A percentile compares a stretch with the other conserved stretches of the same genome.
These are phyloP conservation scores for Sugiyamaella marilandica DNA, from an alignment of 805 yeast genomes.

Conservation along the genomic window DNA sequence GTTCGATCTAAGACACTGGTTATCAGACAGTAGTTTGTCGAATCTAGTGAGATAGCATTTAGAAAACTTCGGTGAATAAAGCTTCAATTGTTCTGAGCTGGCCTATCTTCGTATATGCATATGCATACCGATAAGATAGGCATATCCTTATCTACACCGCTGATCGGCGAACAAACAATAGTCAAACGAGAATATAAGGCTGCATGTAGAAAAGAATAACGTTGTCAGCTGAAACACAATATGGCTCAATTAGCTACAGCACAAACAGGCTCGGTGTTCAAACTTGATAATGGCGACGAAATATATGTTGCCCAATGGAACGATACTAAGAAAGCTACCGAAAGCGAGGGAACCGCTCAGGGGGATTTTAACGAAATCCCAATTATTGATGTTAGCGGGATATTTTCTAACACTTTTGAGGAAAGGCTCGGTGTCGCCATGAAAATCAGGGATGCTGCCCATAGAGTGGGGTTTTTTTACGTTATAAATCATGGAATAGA, in stretches of 20 bases:
- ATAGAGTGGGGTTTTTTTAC: constrained; percentile 54
- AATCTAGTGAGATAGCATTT: too few relatives aligned
- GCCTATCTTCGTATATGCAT: too few relatives aligned
- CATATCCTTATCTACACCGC: too few relatives aligned
- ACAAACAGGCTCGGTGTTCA: neutral
- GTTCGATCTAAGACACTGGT: too few relatives aligned
- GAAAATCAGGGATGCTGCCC: constrained; percentile 40
- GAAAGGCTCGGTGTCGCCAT: constrained; percentile 6
- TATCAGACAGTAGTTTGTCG: too few relatives aligned
- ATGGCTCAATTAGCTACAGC: neutral
- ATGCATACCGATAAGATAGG: too few relatives aligned
- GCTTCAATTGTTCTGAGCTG: too few relatives aligned
- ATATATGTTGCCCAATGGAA: neutral
- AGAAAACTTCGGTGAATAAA: too few relatives aligned
- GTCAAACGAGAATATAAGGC: too few relatives aligned
- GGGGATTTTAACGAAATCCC: neutral
- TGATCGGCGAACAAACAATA: too few relatives aligned
- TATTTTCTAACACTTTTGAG: neutral
- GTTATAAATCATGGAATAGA: constrained; percentile 45
- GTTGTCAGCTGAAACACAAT: neutral
- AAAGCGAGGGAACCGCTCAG: neutral
- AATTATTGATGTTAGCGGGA: neutral
- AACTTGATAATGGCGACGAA: neutral
- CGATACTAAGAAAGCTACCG: neutral
- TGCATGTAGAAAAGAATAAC: too few relatives aligned